Conservation (phyloP, 257 asterid species). For the Primulina tabacum region DNA sequence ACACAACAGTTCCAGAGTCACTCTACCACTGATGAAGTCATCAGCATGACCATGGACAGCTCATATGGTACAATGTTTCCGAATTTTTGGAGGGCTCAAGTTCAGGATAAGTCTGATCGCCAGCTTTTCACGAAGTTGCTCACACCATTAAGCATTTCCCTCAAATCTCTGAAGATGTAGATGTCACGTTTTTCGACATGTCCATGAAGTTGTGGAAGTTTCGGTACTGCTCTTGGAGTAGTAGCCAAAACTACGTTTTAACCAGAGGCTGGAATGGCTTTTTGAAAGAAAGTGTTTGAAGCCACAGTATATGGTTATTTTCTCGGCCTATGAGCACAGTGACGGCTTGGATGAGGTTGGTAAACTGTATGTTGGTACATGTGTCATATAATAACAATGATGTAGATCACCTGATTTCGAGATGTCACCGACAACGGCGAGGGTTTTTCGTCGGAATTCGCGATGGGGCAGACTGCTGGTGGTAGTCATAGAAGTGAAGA, state of each 20-base stretch:
- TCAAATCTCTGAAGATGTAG: slow-evolving; percentile 26
- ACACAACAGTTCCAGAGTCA: slow-evolving; percentile 43
- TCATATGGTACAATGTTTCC: slow-evolving; percentile 42
- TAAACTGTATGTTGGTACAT: slow-evolving; percentile 31
- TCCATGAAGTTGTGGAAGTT: slow-evolving; percentile 59
- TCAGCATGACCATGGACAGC: slow-evolving; percentile 64
- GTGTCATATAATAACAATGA: background rate
- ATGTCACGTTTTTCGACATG: slow-evolving; percentile 42
- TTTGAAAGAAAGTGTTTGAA: slow-evolving; percentile 40
- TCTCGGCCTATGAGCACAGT: slow-evolving; percentile 34
- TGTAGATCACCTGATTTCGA: background rate
- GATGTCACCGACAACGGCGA: slow-evolving; percentile 27
- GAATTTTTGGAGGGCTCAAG: slow-evolving; percentile 31
- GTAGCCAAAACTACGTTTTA: slow-evolving; percentile 72
- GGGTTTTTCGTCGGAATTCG: background rate
- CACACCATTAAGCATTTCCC: slow-evolving; percentile 40
- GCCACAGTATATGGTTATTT: slow-evolving; percentile 44
- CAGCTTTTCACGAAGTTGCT: slow-evolving; percentile 42
- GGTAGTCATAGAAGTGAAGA: background rate
- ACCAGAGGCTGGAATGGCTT: slow-evolving; percentile 71
- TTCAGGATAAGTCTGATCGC: background rate
- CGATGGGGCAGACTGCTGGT: background rate
- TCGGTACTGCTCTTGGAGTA: slow-evolving; percentile 63
- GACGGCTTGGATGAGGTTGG: slow-evolving; percentile 24
- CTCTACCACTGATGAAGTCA: slow-evolving; percentile 38